Conservation (phyloP, 192 early-diverging fungal genomes). For the Rhizophagus clarus region DNA sequence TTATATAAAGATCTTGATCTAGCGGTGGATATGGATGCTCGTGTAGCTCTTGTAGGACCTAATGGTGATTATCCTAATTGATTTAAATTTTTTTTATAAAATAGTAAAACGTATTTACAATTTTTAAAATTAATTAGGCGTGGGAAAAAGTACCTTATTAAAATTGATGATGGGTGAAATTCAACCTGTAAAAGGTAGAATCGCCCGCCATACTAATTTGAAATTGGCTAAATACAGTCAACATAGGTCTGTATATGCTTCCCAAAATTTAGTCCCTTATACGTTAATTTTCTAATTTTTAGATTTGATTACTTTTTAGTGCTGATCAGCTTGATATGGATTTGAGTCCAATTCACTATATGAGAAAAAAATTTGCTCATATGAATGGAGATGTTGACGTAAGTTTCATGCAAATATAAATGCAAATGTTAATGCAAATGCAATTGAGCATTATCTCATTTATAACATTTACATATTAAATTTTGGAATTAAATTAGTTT, state of each 20-base stretch:
- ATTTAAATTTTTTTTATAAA: too few relatives aligned
- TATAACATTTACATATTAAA: background rate
- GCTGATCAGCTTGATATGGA: conserved; percentile 93
- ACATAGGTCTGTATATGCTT: conserved; percentile 57
- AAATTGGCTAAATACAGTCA: conserved; percentile 97
- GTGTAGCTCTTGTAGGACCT: conserved; percentile 96
- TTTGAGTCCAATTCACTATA: conserved; percentile 86
- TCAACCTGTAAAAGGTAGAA: conserved; percentile 78
- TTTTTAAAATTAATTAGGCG: conserved; percentile 50
- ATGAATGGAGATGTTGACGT: conserved; percentile 74
- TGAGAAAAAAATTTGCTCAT: conserved; percentile 83
- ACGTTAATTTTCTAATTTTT: background rate
- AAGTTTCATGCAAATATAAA: background rate
- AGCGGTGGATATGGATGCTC: conserved; percentile 97
- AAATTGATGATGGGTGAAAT: conserved; percentile 96
- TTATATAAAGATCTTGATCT: conserved; percentile 92
- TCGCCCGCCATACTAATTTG: conserved; percentile 87
- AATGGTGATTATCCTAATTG: conserved; percentile 63
- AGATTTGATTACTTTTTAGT: conserved; percentile 31
- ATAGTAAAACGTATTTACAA: too few relatives aligned
- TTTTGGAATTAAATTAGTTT: conserved; percentile 39
- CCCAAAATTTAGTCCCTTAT: too few relatives aligned
- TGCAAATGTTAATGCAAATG: background rate
- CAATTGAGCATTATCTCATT: background rate
- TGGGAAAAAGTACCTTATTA: conserved; percentile 87